Base-by-base conservation (phyloP, 192 early-diverging fungal genomes). In the Coemansia sp. region DNA sequence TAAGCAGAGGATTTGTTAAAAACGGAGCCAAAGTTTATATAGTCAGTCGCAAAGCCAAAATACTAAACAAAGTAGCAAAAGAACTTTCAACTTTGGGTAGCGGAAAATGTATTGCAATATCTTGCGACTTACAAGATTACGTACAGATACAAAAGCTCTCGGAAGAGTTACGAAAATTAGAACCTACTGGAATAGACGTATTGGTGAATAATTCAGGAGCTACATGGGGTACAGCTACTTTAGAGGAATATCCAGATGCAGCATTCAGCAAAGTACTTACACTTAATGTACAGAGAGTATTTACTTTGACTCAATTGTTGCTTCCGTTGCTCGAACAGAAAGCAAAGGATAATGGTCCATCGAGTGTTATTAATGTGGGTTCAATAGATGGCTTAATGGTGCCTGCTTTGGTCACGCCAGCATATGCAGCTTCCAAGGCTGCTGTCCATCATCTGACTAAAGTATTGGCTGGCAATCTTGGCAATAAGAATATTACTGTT, bases 1-100 rank as follows among this genome's bases (percentile, higher is more conserved):
- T 89, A 41, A 68, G 82, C 10, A 61, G 85, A 56, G 90, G 89
- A 19, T 89, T 93, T 52, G 87, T 95, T 27, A 86, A 84, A 62
- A 92, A 91, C 83, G 95, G 95, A 14, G 93, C 91, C 58, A 89
- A 83, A 71, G 95, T 98, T 22, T 97, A 95, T 71, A 95, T 97
- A 67, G 87, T 90, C 30, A 90, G 89, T 28, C 86, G 95, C 61
- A 93, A 92, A 59, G 76, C 72, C 14, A 38, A 73, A 8, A 85
- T 81, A 2, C 83, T 85, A 48, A 84, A 87, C 22, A 68, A 83
- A 44, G 85, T 84, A 5, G 93, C 93, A 5, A 56, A 62, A 5
- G 88, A 90, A 56, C 82, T 97, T 59, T 90, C 69, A 60, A 63
- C 73, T 32, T 56, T 78, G 50, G 91, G 89, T 4, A 85, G 88